Percentiles rank a stretch among this genome's conserved stretches.
Evolutionary conservation across 2,329 filamentous ascomycete genomes (phyloP).

Genomic region (Fusarium sterilihyphosum): DNA sequence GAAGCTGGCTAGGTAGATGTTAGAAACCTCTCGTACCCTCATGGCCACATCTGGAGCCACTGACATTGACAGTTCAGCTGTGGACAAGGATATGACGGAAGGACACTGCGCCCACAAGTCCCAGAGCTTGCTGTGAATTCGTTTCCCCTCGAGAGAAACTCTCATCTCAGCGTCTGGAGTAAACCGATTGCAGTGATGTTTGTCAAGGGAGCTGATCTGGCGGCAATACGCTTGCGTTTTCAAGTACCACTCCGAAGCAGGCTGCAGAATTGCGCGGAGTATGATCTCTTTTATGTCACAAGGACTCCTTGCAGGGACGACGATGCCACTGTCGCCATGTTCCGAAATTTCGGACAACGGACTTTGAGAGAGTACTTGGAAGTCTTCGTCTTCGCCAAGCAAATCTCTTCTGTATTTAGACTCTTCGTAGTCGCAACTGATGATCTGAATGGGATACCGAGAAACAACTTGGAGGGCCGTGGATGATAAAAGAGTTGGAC

Average conservation of each 20-base stretch:
- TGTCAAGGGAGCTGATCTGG: conserved; percentile 1
- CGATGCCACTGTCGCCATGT: neutral
- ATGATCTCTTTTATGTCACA: conserved; percentile 2
- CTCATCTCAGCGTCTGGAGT: neutral
- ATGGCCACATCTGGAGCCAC: neutral
- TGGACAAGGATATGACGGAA: neutral
- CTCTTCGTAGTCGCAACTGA: conserved; percentile 6
- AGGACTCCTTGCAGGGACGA: neutral
- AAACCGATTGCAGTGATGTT: neutral
- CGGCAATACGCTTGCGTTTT: neutral
- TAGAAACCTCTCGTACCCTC: neutral
- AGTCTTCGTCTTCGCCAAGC: neutral
- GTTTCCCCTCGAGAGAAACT: neutral
- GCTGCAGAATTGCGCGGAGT: neutral
- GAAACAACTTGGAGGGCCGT: neutral
- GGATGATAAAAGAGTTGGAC: neutral
- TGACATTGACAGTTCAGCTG: neutral
- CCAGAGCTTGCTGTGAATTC: neutral
- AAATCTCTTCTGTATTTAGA: neutral
- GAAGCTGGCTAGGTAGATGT: neutral
- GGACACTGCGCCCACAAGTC: conserved; percentile 3
- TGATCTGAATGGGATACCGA: neutral
- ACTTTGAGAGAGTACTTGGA: neutral
- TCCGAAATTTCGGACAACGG: neutral
- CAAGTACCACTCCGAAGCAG: neutral